Base-by-base conservation (phyloP, 1,139 yeast genomes). In the Kodamaea ohmeri region DNA sequence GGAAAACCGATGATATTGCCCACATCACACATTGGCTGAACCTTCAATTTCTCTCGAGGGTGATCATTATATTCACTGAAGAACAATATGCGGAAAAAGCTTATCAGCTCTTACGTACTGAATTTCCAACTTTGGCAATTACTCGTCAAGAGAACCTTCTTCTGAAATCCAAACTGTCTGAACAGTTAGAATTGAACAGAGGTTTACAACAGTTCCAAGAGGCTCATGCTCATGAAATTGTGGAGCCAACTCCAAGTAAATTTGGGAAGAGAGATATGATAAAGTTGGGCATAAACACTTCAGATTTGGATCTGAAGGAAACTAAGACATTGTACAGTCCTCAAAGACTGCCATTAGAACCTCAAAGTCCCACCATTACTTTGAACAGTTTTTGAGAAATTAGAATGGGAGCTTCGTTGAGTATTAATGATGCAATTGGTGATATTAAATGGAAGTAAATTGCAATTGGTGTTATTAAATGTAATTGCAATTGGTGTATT, bases 1-100 rank as follows among this genome's bases (percentile, higher is more conserved):
- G 64, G 38, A 45, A 59, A 2, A 40, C 42, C 16, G 41, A 29
- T 6, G 40, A 34, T 5, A 42, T 39, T 14, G 54, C 57, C 32
- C 50, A 61, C 29, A 64, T 73, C 25, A 55, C 60, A 31, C 61
- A 69, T 43, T 73, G 78, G 78, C 63, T 74, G 8, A 68, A 63
- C 36, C 50, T 73, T 26, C 67, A 76, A 8, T 69, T 67, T 38
- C 55, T 73, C 37, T 59, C 55, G 35, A 52, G 79, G 22, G 56
- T 70, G 11, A 67, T 73, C 15, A 58, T 73, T 24, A 67, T 71
- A 4, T 53, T 73, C 42, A 54, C 56, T 40, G 56, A 60, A 15
- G 71, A 63, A 28, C 37, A 37, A 1, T 52, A 58, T 2, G 74
- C 78, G 1, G 20, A 38, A 9, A 41, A 47, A 8, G 55, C 67